Percentiles rank a stretch among this genome's conserved stretches.
These are phyloP conservation scores for Cercospora zeina DNA, from an alignment of 2,329 filamentous ascomycete genomes.

Conservation along the genomic window DNA sequence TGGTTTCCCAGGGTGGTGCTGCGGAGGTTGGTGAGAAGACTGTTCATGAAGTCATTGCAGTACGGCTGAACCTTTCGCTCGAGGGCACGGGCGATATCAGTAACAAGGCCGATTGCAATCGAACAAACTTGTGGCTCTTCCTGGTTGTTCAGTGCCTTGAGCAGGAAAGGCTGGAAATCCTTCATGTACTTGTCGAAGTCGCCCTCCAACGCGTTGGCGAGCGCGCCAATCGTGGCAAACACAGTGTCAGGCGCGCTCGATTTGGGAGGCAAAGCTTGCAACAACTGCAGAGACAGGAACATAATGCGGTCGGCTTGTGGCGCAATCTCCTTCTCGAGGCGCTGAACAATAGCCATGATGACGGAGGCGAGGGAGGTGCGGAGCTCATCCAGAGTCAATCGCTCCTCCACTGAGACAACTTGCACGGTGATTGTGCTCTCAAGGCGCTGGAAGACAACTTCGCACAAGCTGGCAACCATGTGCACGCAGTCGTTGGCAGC, in stretches of 20 bases:
- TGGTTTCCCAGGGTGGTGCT: conserved; percentile 87
- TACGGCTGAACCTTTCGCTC: conserved; percentile 89
- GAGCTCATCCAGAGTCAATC: conserved; percentile 93
- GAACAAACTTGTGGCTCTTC: conserved; percentile 92
- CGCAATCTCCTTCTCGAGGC: conserved; percentile 85
- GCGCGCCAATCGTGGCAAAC: conserved; percentile 87
- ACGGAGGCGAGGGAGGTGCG: conserved; percentile 94
- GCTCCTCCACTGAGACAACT: conserved; percentile 95
- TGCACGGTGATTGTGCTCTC: conserved; percentile 90
- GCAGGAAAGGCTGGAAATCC: conserved; percentile 85
- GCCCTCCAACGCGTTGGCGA: conserved; percentile 86
- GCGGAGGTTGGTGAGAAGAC: conserved; percentile 85
- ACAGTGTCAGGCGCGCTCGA: conserved; percentile 92
- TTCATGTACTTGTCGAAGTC: conserved; percentile 98
- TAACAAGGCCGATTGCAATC: conserved; percentile 95
- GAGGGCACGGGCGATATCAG: conserved; percentile 90
- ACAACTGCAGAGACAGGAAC: conserved; percentile 78
- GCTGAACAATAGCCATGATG: conserved; percentile 84
- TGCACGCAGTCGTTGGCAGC: conserved; percentile 81
- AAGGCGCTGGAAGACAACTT: conserved; percentile 85
- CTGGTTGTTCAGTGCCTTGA: conserved; percentile 91
- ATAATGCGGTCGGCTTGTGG: conserved; percentile 93
- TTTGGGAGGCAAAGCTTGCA: conserved; percentile 75
- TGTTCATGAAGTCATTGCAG: conserved; percentile 98
- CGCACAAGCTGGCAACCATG: conserved; percentile 77